Evolutionary conservation across 805 yeast species (phyloP), one percentile per base, ranked within the genome.

Genomic region (Hanseniaspora meyeri): DNA sequence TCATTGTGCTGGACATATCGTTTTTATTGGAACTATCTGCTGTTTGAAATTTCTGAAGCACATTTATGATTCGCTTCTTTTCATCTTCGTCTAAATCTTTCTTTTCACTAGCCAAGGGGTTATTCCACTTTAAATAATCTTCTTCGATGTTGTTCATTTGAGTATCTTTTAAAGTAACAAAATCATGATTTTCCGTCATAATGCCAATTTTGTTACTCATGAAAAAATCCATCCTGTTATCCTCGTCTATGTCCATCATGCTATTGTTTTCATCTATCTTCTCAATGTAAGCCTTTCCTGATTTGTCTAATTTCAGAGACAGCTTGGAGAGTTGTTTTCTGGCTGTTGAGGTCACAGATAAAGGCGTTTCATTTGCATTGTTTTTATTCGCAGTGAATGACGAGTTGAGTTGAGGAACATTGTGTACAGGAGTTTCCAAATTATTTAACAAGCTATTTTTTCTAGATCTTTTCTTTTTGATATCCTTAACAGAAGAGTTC

Each of bases 281-380:
- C 9, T 62, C 61, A 50, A 68, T 67, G 4, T 64, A 54, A 7
- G 72, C 72, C 46, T 66, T 68, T n/a, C 71, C 71, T 49, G 67
- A 63, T 20, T 64, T 60, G 16, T 68, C 68, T 29, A 68, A 60
- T 31, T 63, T 64, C 37, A 68, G 58, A 3, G 66, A 62, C 19
- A 68, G 61, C 39, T 63, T 66, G 36, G 63, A 64, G 6, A 53
- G 12, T 7, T 52, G 56, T 46, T 52, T 52, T 52, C 56, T 45
- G 11, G 56, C 48, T n/a, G 43, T 27, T 29, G 56, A 52, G 16
- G 56, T 52, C 9, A 52, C 31, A 4, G 56, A 52, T 17, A 45
- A 43, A 17, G 56, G 56, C 6, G 56, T 52, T 19, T 45, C 50
- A 17, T 42, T 52, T 9, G 29, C 17, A n/a, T 29, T 45, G 3